phyloP scores from a whole-genome alignment of 192 early-diverging fungal genomes.

The Mortierella antarctica region DNA sequence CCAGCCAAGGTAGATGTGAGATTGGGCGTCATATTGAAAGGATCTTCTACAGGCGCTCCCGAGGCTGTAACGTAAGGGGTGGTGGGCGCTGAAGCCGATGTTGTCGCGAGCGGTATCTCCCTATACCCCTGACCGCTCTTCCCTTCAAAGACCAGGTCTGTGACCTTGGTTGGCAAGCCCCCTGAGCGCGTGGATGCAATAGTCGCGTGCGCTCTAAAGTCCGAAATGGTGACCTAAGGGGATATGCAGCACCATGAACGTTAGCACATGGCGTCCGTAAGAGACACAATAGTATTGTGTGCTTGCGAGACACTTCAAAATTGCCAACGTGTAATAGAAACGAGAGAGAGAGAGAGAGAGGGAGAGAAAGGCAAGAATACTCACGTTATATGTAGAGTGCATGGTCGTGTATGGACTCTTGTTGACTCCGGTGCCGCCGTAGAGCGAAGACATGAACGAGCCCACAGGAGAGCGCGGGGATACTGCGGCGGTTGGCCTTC shows the following conservation, averaged over 20 bases:
- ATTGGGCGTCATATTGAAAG: constrained; percentile 3
- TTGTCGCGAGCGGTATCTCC: neutral
- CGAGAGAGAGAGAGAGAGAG: constrained; percentile 1
- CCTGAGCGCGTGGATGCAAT: constrained; percentile 26
- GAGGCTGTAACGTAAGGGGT: neutral
- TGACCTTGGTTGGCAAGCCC: constrained; percentile 15
- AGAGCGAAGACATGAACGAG: neutral
- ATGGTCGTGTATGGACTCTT: constrained; percentile 18
- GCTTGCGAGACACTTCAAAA: too few relatives aligned
- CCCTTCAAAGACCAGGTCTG: constrained; percentile 28
- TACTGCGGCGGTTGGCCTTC: constrained; percentile 5
- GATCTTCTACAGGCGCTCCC: neutral
- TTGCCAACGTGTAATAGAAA: constrained; percentile 5
- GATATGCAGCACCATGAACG: too few relatives aligned
- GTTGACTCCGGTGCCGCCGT: neutral
- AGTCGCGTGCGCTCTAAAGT: constrained; percentile 33
- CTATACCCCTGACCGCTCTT: neutral
- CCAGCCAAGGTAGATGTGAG: neutral
- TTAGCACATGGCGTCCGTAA: too few relatives aligned
- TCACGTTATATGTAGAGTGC: constrained; percentile 26
- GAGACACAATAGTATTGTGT: too few relatives aligned
- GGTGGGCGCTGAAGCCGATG: neutral
- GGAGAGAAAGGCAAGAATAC: neutral
- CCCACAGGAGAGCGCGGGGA: constrained; percentile 1
- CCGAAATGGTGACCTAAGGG: constrained; percentile 14